phyloP scores from a whole-genome alignment of 2,329 filamentous ascomycete genomes.

The Fusarium staphyleae region DNA sequence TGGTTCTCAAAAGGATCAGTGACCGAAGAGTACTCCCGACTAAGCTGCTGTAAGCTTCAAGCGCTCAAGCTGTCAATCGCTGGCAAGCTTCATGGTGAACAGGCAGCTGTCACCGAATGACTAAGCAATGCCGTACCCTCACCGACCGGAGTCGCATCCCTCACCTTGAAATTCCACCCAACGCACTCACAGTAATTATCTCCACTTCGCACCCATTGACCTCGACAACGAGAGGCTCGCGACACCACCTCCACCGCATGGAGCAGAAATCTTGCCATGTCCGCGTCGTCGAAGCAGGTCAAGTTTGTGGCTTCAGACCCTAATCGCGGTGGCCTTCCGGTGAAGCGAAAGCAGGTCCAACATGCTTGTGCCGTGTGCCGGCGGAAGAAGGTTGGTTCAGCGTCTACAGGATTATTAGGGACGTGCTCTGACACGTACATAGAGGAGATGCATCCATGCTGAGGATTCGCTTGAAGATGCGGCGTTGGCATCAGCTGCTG shows the following conservation, averaged over 20 bases:
- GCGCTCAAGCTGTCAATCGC: no score
- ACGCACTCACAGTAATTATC: constrained; percentile 1
- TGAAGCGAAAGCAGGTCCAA: constrained; percentile 66
- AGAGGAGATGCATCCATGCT: constrained; percentile 56
- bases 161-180: constrained; percentile 26
- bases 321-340: constrained; percentile 57
- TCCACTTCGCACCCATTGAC: constrained; percentile 15
- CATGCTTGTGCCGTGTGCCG: constrained; percentile 65
- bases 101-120: constrained; percentile 19
- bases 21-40: no score
- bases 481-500: constrained; percentile 8
- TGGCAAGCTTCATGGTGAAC: no score
- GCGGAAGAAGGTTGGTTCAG: constrained; percentile 56
- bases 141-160: constrained; percentile 20
- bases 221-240: constrained; percentile 4
- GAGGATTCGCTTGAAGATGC: constrained; percentile 45
- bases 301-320: constrained; percentile 65
- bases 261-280: constrained; percentile 18
- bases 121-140: constrained; percentile 18
- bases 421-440: not conserved
- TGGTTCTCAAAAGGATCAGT: no score
- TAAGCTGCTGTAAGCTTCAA: no score
- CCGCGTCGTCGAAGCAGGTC: constrained; percentile 47
- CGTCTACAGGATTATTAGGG: not conserved
- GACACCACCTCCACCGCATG: constrained; percentile 5